phyloP scores from a whole-genome alignment of 2,329 filamentous ascomycete species.

The Colletotrichum godetiae region DNA sequence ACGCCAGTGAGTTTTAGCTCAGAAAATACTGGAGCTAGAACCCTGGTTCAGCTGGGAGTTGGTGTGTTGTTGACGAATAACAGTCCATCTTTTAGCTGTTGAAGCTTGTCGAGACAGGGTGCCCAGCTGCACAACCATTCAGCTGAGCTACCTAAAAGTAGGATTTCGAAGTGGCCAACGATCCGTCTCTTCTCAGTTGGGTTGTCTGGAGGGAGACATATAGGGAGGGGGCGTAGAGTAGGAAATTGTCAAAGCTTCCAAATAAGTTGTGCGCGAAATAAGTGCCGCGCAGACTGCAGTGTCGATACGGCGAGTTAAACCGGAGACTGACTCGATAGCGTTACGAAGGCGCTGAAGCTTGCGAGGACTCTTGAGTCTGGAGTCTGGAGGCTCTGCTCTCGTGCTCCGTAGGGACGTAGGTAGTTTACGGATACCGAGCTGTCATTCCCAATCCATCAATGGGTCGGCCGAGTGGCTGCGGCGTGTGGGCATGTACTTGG shows the following conservation, averaged over 20 bases:
- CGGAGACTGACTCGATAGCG: not conserved
- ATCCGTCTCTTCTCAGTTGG: not conserved
- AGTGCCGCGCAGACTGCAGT: not conserved
- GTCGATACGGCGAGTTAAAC: not conserved
- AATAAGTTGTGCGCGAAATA: not conserved
- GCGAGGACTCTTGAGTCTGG: not conserved
- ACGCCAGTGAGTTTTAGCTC: not conserved
- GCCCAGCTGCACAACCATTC: not conserved
- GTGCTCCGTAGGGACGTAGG: too few relatives aligned
- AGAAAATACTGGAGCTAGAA: not conserved
- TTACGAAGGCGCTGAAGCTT: not conserved
- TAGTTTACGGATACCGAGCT: not conserved
- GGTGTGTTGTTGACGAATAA: constrained; percentile 4
- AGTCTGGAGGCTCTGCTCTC: not conserved
- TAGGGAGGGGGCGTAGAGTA: not conserved
- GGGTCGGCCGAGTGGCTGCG: constrained; percentile 13
- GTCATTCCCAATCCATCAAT: not conserved
- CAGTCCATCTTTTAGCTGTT: not conserved
- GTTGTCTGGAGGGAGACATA: not conserved
- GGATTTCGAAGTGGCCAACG: not conserved
- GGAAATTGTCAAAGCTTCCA: not conserved
- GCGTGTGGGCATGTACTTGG: not conserved
- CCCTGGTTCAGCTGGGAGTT: not conserved
- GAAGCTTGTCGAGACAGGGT: not conserved
- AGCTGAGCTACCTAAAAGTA: not conserved